phyloP scores from a whole-genome alignment of 2,329 filamentous ascomycete genomes.

The Anisogramma anomala region DNA sequence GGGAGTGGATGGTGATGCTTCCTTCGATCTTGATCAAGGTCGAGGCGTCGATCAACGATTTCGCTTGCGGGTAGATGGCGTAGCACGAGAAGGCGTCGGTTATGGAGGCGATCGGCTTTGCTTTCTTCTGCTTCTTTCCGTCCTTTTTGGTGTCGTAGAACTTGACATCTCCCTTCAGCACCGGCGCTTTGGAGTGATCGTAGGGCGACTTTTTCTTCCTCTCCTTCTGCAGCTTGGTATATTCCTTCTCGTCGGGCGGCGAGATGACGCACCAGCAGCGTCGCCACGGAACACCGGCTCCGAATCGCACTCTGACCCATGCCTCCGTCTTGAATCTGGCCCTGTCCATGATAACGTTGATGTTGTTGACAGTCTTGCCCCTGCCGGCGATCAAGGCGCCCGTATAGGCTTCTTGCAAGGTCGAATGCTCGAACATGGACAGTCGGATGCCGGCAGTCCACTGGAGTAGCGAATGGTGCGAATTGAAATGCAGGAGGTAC shows the following conservation, averaged over 20 bases:
- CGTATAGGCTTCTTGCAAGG: conserved; percentile 91
- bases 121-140: conserved; percentile 76
- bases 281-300: conserved; percentile 89
- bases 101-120: conserved; percentile 79
- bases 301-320: conserved; percentile 92
- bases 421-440: conserved; percentile 86
- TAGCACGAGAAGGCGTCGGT: conserved; percentile 86
- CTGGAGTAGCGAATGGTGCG: conserved; percentile 80
- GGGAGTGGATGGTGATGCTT: conserved; percentile 73
- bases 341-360: conserved; percentile 77
- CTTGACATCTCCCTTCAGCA: conserved; percentile 79
- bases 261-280: conserved; percentile 93
- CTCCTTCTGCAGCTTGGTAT: conserved; percentile 70
- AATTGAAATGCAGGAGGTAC: conserved; percentile 93
- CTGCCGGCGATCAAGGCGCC: conserved; percentile 92
- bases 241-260: conserved; percentile 89
- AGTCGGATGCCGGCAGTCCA: conserved; percentile 94
- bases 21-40: conserved; percentile 92
- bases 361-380: conserved; percentile 80
- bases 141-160: conserved; percentile 76
- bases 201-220: conserved; percentile 75
- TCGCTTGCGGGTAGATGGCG: conserved; percentile 90
- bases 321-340: conserved; percentile 68
- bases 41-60: conserved; percentile 85
- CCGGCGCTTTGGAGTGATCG: conserved; percentile 53